A percentile compares a stretch with the other conserved stretches of the same genome.
phyloP scores from a whole-genome alignment of 371 early-diverging fungal genomes.

The Rhizopus microsporus region DNA sequence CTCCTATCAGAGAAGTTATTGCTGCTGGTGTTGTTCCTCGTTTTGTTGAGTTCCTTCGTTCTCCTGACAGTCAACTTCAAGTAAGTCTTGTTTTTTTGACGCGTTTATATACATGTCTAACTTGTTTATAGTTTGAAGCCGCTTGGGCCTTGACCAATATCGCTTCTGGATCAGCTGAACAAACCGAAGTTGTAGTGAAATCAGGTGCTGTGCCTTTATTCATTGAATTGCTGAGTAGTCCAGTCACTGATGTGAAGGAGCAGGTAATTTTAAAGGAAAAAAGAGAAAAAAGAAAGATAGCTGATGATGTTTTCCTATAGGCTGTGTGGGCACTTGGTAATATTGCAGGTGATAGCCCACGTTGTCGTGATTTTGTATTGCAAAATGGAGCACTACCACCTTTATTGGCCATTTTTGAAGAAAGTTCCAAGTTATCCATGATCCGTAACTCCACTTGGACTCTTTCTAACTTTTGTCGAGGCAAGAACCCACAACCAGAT shows the following conservation, averaged over 20 bases:
- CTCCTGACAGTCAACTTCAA: slow-evolving; percentile 83
- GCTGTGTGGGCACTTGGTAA: slow-evolving; percentile 99
- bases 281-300: slow-evolving; percentile 5
- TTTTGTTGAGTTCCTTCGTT: slow-evolving; percentile 93
- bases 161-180: slow-evolving; percentile 97
- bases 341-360: slow-evolving; percentile 99
- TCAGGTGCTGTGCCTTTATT: slow-evolving; percentile 94
- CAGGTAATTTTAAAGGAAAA: slow-evolving; percentile 62
- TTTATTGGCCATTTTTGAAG: slow-evolving; percentile 82
- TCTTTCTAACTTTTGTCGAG: slow-evolving; percentile 98
- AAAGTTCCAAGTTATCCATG: slow-evolving; percentile 89
- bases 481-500: slow-evolving; percentile 95
- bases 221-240: slow-evolving; percentile 86
- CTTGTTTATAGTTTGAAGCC: slow-evolving; percentile 90
- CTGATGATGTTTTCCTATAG: slow-evolving; percentile 28
- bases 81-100: slow-evolving; percentile 44
- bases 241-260: slow-evolving; percentile 93
- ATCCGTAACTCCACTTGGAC: slow-evolving; percentile 99
- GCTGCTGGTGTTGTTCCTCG: slow-evolving; percentile 91
- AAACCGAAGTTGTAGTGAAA: slow-evolving; percentile 96
- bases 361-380: slow-evolving; percentile 94
- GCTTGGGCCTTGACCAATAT: slow-evolving; percentile 99
- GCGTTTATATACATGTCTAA: neutral
- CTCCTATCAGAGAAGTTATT: slow-evolving; percentile 99
- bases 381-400: slow-evolving; percentile 83